Evolutionary conservation across 2,329 filamentous ascomycete species (phyloP).

Genomic region (Epichloe baconii): DNA sequence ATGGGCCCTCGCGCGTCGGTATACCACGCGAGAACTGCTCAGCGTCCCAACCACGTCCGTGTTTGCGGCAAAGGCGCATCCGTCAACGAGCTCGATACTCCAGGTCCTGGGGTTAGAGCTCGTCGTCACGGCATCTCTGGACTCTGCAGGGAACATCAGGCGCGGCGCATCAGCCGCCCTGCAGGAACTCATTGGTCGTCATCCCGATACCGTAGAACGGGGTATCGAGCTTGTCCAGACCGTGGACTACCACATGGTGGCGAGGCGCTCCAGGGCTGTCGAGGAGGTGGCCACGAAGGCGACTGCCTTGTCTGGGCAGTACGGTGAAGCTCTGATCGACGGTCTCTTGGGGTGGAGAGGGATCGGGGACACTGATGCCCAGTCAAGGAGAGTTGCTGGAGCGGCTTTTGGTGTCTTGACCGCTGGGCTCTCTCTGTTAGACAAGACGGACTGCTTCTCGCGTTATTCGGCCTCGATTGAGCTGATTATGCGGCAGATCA

Average conservation of each 20-base stretch:
- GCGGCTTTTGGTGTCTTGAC: constrained; percentile 51
- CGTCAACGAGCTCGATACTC: constrained; percentile 38
- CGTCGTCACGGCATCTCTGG: constrained; percentile 68
- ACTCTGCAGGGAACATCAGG: constrained; percentile 85
- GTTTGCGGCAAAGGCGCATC: constrained; percentile 25
- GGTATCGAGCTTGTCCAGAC: constrained; percentile 80
- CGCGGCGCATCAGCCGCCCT: constrained; percentile 85
- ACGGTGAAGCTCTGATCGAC: constrained; percentile 56
- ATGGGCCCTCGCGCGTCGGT: constrained; percentile 82
- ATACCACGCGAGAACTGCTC: constrained; percentile 65
- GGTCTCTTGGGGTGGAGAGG: constrained; percentile 76
- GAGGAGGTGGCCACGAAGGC: constrained; percentile 60
- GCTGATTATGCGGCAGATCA: constrained; percentile 31
- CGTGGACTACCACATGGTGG: constrained; percentile 88
- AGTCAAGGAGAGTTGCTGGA: constrained; percentile 60
- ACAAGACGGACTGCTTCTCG: constrained; percentile 9
- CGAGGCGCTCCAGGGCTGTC: constrained; percentile 72
- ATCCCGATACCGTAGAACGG: constrained; percentile 69
- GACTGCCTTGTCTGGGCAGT: constrained; percentile 53
- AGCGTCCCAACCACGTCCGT: constrained; percentile 40
- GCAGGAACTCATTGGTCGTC: constrained; percentile 85
- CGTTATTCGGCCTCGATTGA: constrained; percentile 22
- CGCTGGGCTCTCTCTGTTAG: constrained; percentile 23
- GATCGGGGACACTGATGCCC: constrained; percentile 63
- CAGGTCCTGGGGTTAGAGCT: constrained; percentile 74